Evolutionary conservation across 202 grass and related monocot species (phyloP).

Genomic region (Eragrostis tef): DNA sequence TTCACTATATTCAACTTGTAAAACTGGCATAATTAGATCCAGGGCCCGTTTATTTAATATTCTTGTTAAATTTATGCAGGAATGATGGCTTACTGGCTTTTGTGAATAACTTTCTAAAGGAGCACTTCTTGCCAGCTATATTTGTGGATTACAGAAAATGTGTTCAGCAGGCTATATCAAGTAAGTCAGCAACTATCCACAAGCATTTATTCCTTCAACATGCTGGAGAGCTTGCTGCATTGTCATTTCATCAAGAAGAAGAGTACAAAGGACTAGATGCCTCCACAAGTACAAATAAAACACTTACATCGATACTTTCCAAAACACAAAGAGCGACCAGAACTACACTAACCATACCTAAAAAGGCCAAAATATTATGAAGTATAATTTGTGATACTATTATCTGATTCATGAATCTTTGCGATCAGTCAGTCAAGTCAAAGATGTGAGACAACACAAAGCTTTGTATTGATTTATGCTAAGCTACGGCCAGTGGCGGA

Average conservation of each 20-base stretch:
- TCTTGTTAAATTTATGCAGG: slow-evolving; percentile 60
- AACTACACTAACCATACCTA: too few species aligned
- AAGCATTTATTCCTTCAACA: too few species aligned
- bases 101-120: slow-evolving; percentile 94
- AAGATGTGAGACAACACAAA: neutral
- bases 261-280: too few species aligned
- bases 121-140: slow-evolving; percentile 96
- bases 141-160: slow-evolving; percentile 99
- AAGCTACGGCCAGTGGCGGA: neutral
- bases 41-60: slow-evolving; percentile 23
- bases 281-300: too few species aligned
- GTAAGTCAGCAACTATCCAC: slow-evolving; percentile 59
- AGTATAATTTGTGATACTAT: neutral
- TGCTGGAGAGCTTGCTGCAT: too few species aligned
- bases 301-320: too few species aligned
- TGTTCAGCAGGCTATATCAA: slow-evolving; percentile 98
- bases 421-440: neutral
- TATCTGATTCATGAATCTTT: neutral
- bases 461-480: neutral
- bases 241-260: too few species aligned
- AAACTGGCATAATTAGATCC: slow-evolving; percentile 6
- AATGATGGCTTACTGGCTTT: slow-evolving; percentile 91
- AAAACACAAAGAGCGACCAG: too few species aligned
- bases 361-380: neutral
- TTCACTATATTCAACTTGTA: neutral